Evolutionary conservation across 2,329 filamentous ascomycete species (phyloP), one percentile per base, ranked within the genome.

Genomic region (Fusarium musae): DNA sequence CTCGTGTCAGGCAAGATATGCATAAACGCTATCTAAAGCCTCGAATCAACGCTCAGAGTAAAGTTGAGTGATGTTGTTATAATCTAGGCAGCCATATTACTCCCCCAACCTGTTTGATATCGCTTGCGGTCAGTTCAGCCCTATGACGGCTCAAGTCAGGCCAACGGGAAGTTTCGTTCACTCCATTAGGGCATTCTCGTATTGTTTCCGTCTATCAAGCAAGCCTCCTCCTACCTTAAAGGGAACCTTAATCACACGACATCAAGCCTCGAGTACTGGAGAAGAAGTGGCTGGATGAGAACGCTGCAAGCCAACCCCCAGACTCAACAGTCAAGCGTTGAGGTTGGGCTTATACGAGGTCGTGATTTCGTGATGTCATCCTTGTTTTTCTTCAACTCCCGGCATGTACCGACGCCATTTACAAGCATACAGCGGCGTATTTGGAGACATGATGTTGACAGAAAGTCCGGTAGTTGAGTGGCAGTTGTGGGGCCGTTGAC

Each of bases 401-500:
- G 49, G 50, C 3, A 64, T 37, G 23, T 23, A 21, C 34, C 37
- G 42, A 46, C 13, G 40, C 46, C 53, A 52, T 19, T 11, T n/a
- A 23, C 40, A 34, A 23, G 36, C 39, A 42, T 30, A 28, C 9
- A 39, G 12, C 10, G 16, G 21, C 28, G 3, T 53, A 19, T 28
- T 23, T 23, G 10, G 15, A 56, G n/a, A 54, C 11, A 61, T 16
- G 57, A 56, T 16, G 52, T 57, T 10, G 32, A 36, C 11, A 50
- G 34, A 39, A 46, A 36, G 17, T 32, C 37, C 66, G 50, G 53
- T 9, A 56, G 57, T 40, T 59, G 53, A 53, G 49, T 28, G 53
- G 36, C 49, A 53, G 43, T 21, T 66, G 61, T 70, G 72, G 65
- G 54, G 65, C 65, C 36, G 65, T 44, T 37, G 19, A 36, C 49